phyloP scores from a whole-genome alignment of 2,329 filamentous ascomycete genomes.

The Acephala macrosclerotiorum region DNA sequence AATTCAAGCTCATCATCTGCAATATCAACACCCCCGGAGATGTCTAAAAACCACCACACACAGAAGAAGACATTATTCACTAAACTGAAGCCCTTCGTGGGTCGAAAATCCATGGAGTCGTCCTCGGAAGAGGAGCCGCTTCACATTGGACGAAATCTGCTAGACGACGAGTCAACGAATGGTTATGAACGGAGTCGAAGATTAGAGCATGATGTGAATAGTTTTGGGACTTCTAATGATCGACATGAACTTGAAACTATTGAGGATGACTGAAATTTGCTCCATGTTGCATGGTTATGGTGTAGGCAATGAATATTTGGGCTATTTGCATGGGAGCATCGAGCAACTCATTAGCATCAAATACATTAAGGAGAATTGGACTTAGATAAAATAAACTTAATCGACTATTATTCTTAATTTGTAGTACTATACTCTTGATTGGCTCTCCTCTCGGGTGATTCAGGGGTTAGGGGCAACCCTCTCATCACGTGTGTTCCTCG shows the following conservation, averaged over 20 bases:
- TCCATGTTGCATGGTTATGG: conserved; percentile 9
- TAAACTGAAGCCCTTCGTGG: conserved; percentile 27
- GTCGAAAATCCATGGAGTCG: conserved; percentile 15
- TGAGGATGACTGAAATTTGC: conserved; percentile 33
- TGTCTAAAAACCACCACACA: not conserved
- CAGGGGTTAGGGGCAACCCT: not conserved
- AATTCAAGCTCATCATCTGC: conserved; percentile 6
- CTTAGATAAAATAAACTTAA: not conserved
- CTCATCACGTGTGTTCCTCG: conserved; percentile 12
- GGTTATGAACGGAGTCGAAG: not conserved
- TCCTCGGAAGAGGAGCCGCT: conserved; percentile 13
- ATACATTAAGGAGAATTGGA: not conserved
- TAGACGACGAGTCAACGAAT: not conserved
- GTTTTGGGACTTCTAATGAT: conserved; percentile 21
- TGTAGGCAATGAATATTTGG: conserved; percentile 12
- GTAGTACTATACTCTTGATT: not conserved
- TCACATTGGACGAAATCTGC: conserved; percentile 26
- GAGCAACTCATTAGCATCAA: not conserved
- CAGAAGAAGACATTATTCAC: conserved; percentile 30
- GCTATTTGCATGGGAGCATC: conserved; percentile 11
- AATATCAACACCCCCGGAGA: not conserved
- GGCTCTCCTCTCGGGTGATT: not conserved
- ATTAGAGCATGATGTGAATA: conserved; percentile 12
- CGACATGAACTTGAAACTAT: conserved; percentile 33
- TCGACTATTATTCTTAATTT: not conserved